Evolutionary conservation across 108 stramenopile genomes (phyloP), one percentile per base, ranked within the genome.

Genomic region (Thalassiosira profunda): DNA sequence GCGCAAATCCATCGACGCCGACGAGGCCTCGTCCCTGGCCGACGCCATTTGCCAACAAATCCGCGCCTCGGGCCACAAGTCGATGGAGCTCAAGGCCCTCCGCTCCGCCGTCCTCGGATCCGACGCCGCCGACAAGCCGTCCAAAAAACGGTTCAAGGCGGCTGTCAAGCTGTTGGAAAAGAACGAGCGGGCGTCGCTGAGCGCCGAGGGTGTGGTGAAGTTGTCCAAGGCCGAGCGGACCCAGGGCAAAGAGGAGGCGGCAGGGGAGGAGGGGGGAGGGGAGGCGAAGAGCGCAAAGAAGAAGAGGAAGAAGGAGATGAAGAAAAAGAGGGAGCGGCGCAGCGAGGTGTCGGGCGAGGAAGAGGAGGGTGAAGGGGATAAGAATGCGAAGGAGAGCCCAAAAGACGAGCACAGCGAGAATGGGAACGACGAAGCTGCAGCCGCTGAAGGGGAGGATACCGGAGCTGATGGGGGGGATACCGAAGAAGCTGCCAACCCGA

Each of bases 81-180:
- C 76, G 1, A 70, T 70, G 76, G 68, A 80, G 21, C 42, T 80
- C 10, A 80, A 75, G 57, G 69, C 46, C 15, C 46, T 80, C 20
- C 79, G 79, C 7, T 55, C 52, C 25, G 26, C 60, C 0, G 79
- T 80, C 4, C 79, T 80, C 24, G 38, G 56, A 12, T 57, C 52
- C 15, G 49, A 49, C 29, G n/a, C n/a, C n/a, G n/a, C n/a, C n/a
- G 86, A 96, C 63, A 96, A 96, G 65, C 29, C 70, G 9, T 72
- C 84, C 36, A 94, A 93, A 57, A 96, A 96, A 68, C 58, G 61
- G 15, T 96, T 91, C 81, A 96, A 96, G 58, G 71, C 62, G 26
- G 81, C 86, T 8, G 77, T 94, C 11, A 76, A 92, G 63, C 15
- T 59, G 10, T 46, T 84, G n/a, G 82, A 84, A 35, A 80, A 64